Percentiles rank a stretch among this genome's conserved stretches.
Evolutionary conservation across 371 early-diverging fungal species (phyloP).

Genomic region (Nematocida minor): DNA sequence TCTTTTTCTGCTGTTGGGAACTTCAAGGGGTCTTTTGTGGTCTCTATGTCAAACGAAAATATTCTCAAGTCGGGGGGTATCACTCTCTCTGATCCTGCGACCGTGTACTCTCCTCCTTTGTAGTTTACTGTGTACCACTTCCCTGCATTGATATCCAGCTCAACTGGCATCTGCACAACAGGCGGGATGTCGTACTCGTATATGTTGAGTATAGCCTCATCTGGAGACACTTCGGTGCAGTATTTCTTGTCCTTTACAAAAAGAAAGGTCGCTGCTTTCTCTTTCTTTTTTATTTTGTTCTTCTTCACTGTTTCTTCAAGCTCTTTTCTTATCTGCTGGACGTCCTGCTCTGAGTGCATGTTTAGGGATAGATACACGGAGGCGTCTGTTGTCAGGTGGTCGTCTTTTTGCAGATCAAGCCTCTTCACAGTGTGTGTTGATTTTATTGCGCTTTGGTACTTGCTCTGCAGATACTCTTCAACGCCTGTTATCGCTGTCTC

Average conservation of each 20-base stretch:
- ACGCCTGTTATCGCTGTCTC: conserved; percentile 14
- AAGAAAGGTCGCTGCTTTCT: not conserved
- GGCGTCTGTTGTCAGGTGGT: conserved; percentile 54
- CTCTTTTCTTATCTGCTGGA: conserved; percentile 46
- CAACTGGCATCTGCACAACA: conserved; percentile 42
- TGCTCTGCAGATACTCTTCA: conserved; percentile 57
- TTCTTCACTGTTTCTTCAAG: conserved; percentile 39
- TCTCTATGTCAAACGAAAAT: conserved; percentile 96
- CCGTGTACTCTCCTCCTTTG: conserved; percentile 54
- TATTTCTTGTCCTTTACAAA: conserved; percentile 24
- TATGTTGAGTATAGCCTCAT: conserved; percentile 24
- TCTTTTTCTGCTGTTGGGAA: conserved; percentile 89
- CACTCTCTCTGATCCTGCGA: conserved; percentile 66
- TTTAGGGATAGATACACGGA: conserved; percentile 51
- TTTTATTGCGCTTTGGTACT: conserved; percentile 48
- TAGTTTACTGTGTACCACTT: conserved; percentile 59
- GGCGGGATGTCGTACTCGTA: conserved; percentile 62
- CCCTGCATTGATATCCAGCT: conserved; percentile 57
- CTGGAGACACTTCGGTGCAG: not conserved
- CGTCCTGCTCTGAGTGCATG: conserved; percentile 45
- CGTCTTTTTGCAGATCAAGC: conserved; percentile 49
- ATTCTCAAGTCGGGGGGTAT: conserved; percentile 77
- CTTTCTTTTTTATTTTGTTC: conserved; percentile 24
- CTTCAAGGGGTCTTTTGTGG: conserved; percentile 90
- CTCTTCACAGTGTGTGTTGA: conserved; percentile 32